phyloP scores from a whole-genome alignment of 1,139 yeast genomes.

The Magnusiomyces magnusii region DNA sequence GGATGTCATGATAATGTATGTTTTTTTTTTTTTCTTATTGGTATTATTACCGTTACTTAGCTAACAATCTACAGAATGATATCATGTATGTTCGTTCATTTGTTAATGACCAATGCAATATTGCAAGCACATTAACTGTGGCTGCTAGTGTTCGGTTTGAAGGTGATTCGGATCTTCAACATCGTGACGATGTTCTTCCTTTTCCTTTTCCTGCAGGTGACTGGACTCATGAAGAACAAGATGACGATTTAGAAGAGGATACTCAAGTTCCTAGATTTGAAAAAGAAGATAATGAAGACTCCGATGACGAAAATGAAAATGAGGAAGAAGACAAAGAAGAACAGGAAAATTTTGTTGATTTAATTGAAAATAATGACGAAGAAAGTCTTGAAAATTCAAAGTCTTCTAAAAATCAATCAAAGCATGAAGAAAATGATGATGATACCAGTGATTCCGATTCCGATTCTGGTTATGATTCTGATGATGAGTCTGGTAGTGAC shows the following conservation, averaged over 20 bases:
- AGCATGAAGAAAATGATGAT: background rate
- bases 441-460: background rate
- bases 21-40: background rate
- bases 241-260: conserved; percentile 6
- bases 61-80: background rate
- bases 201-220: conserved; percentile 16
- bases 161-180: conserved; percentile 25
- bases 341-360: too few species aligned
- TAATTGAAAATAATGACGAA: background rate
- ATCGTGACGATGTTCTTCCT: conserved; percentile 21
- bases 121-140: conserved; percentile 2
- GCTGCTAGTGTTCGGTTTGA: conserved; percentile 20
- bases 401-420: background rate
- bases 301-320: conserved; percentile 5
- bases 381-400: background rate
- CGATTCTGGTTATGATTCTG: background rate
- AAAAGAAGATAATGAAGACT: conserved; percentile 5
- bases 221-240: conserved; percentile 6
- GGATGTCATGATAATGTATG: conserved; percentile 20
- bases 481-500: conserved; percentile 7
- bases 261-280: conserved; percentile 4
- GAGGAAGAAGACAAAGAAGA: conserved; percentile 1
- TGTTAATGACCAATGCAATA: conserved; percentile 13
- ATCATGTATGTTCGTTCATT: conserved; percentile 7
- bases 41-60: background rate